Evolutionary conservation across 2,329 filamentous ascomycete genomes (phyloP), one percentile per base, ranked within the genome.

Genomic region (Podosphaera xanthii): DNA sequence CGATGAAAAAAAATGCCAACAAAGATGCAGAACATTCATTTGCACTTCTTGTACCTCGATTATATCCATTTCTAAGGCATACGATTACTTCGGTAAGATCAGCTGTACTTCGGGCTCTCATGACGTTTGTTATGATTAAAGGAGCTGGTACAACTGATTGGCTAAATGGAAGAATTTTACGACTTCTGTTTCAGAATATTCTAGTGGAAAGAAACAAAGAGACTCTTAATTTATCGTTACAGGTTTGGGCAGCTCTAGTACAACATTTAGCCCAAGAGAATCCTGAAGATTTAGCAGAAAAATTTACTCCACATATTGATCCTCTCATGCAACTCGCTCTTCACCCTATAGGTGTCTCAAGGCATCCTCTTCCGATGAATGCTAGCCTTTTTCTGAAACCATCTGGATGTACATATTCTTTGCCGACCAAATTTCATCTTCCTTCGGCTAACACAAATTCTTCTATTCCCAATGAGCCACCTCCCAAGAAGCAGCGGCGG

Each of bases 21-120:
- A 77, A 85, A 66, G 86, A 96, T 67, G 79, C 87, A 10, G 84
- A 90, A 65, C 84, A 91, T 59, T 95, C 91, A 0, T 98, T 98
- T 69, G 87, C 87, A 3, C 81, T 92, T 62, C 77, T 98, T 38
- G 91, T 98, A 4, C 92, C 94, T 33, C 82, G 92, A 53, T 80
- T 98, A 2, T 98, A 96, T 67, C 91, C 91, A 2, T 98, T 98
- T 76, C 74, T 98, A 52, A 84, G 92, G 60, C 92, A 98, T 70
- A 98, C 94, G 5, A 97, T 98, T 66, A 95, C 89, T 1, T 95
- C 87, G 59, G 92, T 98, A 56, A 86, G 92, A 58, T 84, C 91
- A 48, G 91, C 92, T 8, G 92, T 98, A 3, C 76, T 98, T 54
- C 88, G 94, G 67, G 92, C 92, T 42, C 76, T 98, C 36, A 81